phyloP scores from a whole-genome alignment of 306 rosid species.

The Quercus gilva region DNA sequence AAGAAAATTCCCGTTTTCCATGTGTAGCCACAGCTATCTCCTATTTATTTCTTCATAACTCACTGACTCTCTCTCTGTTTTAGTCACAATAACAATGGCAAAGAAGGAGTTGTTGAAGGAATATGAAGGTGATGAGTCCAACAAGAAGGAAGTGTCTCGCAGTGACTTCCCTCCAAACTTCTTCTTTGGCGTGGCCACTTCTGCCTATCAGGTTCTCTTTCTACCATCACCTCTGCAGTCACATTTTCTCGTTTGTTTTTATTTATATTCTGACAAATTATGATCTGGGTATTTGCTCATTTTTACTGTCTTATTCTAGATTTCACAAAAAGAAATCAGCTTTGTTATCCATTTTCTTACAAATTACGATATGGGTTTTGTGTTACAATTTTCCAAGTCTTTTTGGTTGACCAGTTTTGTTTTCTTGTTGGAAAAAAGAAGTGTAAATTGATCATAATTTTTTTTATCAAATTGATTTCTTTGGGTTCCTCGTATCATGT shows the following conservation, averaged over 20 bases:
- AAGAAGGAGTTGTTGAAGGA: conserved; percentile 36
- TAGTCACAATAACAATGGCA: conserved; percentile 30
- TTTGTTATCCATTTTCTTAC: neutral
- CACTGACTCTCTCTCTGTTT: neutral
- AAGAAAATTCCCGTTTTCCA: no score
- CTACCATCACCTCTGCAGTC: neutral
- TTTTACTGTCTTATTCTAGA: neutral
- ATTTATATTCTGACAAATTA: neutral
- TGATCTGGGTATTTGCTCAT: conserved; percentile 12
- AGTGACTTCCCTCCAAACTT: conserved; percentile 74
- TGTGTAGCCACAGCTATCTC: no score
- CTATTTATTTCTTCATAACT: neutral
- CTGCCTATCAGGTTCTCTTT: conserved; percentile 75
- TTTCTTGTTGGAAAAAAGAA: no score
- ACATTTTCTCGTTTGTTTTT: neutral
- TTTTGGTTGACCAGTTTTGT: neutral
- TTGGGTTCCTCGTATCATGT: neutral
- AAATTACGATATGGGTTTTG: neutral
- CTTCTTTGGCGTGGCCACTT: conserved; percentile 83
- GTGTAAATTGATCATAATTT: no score
- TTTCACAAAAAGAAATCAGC: neutral
- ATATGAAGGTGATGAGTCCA: conserved; percentile 19
- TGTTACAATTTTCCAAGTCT: neutral
- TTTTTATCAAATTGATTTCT: no score
- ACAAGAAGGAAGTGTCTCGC: conserved; percentile 41